Evolutionary conservation across 345 rosid genomes (phyloP), one percentile per base, ranked within the genome.

Genomic region (Eucalyptus guilfoylei): DNA sequence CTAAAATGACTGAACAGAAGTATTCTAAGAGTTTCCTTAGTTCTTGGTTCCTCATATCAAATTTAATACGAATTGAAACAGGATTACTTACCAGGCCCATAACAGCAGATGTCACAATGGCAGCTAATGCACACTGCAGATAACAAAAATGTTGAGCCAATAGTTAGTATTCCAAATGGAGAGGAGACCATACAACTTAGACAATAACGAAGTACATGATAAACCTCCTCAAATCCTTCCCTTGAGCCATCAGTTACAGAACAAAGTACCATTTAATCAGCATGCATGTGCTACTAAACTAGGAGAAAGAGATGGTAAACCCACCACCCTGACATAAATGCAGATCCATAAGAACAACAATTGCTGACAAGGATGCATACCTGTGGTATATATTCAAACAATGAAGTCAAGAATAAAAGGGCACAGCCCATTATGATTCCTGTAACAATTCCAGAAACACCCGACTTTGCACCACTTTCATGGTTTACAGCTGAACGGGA

Each of bases 401-500:
- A 88, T 13, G 95, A 93, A 83, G 99, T 98, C 93, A 98, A 85
- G 94, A 98, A 98, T 87, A 98, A 88, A 90, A 98, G 95, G 89
- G 99, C 93, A 91, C 99, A 98, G 72, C 94, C 93, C 93, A 97
- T 96, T 91, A 98, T 94, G 76, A 94, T 92, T 90, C 99, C 99
- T 48, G 98, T 91, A 90, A 98, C 42, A 91, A 97, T 69, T 89
- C 99, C 99, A 62, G 99, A 94, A 88, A 98, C 89, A 88, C 99
- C 98, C 24, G 99, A 93, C 94, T 94, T 98, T 30, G 99, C 98
- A 88, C 99, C 99, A 92, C 97, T 96, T 91, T 97, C 99, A 91
- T 96, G 96, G 92, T 94, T 98, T 90, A 97, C 99, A 37, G 99
- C 99, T 89, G 99, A 98, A 93, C 99, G 94, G 88, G 99, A 98